Base-by-base conservation (phyloP, 495 filamentous ascomycete genomes). In the Staphylotrichum longicolle region DNA sequence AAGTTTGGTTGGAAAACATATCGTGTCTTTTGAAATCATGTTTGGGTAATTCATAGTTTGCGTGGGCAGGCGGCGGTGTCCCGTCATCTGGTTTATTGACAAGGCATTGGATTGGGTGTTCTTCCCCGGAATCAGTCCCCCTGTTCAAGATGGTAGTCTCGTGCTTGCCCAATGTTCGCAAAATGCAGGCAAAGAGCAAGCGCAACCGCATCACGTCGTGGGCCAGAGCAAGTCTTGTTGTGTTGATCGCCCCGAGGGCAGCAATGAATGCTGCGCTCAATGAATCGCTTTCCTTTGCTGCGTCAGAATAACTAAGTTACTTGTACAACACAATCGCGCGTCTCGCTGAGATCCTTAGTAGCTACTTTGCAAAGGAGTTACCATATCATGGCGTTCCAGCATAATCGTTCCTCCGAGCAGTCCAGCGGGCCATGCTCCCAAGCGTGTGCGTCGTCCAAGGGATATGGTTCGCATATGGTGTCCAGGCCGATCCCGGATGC, bases 231-330 rank as follows among this genome's bases (percentile, higher is more conserved):
- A 40, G 5, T 45, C 7, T 7, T 46, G 41, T 46, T 46, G 54
- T 14, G 27, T 42, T 41, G 39, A 42, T 54, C 46, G 34, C 7
- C 15, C 27, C 33, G 39, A 46, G 49, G 20, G 49, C 49, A 60
- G 58, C 49, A n/a, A 54, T 32, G 41, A 9, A 47, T 32, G 30
- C 52, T 50, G 60, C 60, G n/a, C 44, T 50, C 45, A 44, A 56
- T 20, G 50, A 47, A 34, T 46, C 53, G 45, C 52, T 62, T 45
- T 51, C 51, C 27, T 49, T 61, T 44, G 50, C 59, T 55, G 49
- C 12, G 7, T 54, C 20, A 32, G 27, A 42, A 51, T 32, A 33
- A 30, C 15, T 62, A 61, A 50, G 48, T 51, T 62, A 61, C 51
- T 40, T 27, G 20, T 39, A 55, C 60, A 62, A 37, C 42, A 53